phyloP scores from a whole-genome alignment of 2,329 filamentous ascomycete genomes.

The Teratosphaeria epicoccoides region DNA sequence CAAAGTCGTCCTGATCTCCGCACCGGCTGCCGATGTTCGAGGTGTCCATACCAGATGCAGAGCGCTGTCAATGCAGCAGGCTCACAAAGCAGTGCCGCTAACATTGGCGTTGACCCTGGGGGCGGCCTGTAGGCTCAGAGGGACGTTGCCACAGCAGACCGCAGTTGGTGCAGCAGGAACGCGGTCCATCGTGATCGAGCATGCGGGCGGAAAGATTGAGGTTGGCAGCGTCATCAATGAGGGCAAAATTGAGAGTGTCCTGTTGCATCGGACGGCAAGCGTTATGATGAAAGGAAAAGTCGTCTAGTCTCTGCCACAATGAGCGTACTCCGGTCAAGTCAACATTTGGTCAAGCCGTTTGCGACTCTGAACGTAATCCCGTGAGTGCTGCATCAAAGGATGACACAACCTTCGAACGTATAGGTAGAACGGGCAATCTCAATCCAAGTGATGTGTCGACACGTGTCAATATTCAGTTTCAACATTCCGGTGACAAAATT shows the following conservation, averaged over 20 bases:
- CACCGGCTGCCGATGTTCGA: slow-evolving; percentile 5
- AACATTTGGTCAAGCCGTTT: no score
- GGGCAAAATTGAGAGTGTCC: slow-evolving; percentile 18
- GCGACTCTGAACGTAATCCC: no score
- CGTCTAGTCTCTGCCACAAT: not conserved
- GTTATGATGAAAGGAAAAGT: slow-evolving; percentile 24
- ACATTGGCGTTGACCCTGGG: slow-evolving; percentile 35
- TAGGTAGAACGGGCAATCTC: no score
- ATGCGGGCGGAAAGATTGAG: slow-evolving; percentile 20
- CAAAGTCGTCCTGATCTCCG: slow-evolving; percentile 49
- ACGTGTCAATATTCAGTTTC: no score
- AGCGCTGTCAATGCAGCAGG: slow-evolving; percentile 35
- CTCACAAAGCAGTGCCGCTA: slow-evolving; percentile 34
- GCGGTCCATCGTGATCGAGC: slow-evolving; percentile 17
- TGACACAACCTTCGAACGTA: no score
- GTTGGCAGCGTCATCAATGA: slow-evolving; percentile 18
- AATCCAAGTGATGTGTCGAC: no score
- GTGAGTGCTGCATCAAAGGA: no score
- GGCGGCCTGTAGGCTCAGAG: slow-evolving; percentile 26
- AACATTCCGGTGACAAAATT: no score
- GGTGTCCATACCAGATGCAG: slow-evolving; percentile 31
- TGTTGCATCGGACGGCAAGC: slow-evolving; percentile 20
- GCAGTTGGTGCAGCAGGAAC: slow-evolving; percentile 10
- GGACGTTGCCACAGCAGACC: slow-evolving; percentile 15
- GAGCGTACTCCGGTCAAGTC: no score